phyloP scores from a whole-genome alignment of 140 eudicot species.

The Ambrosia hybrid region DNA sequence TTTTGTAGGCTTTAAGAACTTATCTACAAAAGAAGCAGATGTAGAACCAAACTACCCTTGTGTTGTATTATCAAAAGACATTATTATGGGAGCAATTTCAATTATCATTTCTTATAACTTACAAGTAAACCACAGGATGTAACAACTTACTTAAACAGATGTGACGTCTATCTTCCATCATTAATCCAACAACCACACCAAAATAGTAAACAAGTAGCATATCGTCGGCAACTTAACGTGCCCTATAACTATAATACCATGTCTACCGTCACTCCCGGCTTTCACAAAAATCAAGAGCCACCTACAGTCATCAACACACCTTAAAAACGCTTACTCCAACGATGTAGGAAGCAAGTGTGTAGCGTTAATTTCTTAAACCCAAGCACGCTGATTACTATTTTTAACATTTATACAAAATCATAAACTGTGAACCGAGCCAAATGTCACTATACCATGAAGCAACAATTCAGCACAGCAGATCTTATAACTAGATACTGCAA shows the following conservation, averaged over 20 bases:
- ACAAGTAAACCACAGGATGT: not conserved
- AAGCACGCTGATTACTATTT: not conserved
- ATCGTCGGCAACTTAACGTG: not conserved
- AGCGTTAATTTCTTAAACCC: not conserved
- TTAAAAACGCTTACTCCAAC: not conserved
- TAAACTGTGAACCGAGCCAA: not conserved
- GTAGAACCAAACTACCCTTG: not conserved
- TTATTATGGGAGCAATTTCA: not conserved
- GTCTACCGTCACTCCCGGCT: conserved; percentile 3
- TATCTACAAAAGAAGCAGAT: conserved; percentile 1
- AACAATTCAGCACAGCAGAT: not conserved
- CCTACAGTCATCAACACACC: not conserved
- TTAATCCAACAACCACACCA: not conserved
- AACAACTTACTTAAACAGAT: conserved; percentile 2
- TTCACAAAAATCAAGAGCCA: conserved; percentile 5
- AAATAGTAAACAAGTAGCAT: no score
- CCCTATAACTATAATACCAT: not conserved
- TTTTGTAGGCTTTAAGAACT: not conserved
- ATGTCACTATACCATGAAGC: not conserved
- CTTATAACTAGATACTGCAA: conserved; percentile 17
- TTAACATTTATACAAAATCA: not conserved
- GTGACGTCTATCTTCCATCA: not conserved
- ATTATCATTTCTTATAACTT: not conserved
- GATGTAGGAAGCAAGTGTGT: conserved; percentile 5
- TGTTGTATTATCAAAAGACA: not conserved